phyloP scores from a whole-genome alignment of 495 filamentous ascomycete genomes.

The Pseudotulostoma volvatum region DNA sequence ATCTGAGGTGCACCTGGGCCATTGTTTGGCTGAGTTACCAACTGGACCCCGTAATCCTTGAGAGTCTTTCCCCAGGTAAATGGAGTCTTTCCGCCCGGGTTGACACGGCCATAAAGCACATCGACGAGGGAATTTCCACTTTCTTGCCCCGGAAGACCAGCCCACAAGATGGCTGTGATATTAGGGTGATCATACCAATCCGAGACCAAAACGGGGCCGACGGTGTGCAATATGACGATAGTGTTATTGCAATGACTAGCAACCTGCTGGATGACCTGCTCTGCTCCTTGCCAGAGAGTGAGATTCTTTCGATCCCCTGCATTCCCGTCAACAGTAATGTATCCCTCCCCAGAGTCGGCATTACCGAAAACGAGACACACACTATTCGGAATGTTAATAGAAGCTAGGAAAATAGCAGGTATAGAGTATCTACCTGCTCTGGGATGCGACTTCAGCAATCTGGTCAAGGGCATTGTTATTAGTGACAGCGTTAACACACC shows the following conservation, averaged over 20 bases:
- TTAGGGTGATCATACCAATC: conserved; percentile 75
- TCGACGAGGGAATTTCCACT: conserved; percentile 82
- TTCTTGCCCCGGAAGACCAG: conserved; percentile 83
- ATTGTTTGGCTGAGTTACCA: conserved; percentile 63
- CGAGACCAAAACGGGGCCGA: conserved; percentile 62
- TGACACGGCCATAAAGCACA: conserved; percentile 77
- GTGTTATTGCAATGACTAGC: conserved; percentile 72
- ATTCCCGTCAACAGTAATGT: conserved; percentile 69
- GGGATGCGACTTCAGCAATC: conserved; percentile 44
- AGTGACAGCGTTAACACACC: conserved; percentile 56
- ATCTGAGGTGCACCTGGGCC: conserved; percentile 55
- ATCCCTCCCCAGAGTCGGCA: conserved; percentile 75
- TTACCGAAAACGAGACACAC: conserved; percentile 82
- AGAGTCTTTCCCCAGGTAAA: conserved; percentile 73
- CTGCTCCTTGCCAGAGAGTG: conserved; percentile 73
- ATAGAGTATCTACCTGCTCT: conserved; percentile 29
- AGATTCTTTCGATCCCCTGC: conserved; percentile 85
- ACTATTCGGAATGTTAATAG: conserved; percentile 9
- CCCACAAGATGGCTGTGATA: conserved; percentile 87
- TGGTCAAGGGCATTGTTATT: conserved; percentile 51
- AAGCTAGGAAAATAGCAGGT: not conserved
- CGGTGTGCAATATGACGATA: conserved; percentile 78
- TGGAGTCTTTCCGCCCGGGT: conserved; percentile 69
- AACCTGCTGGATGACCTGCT: conserved; percentile 62
- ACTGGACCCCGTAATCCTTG: conserved; percentile 56